Percentiles rank a stretch among this genome's conserved stretches.
phyloP scores from a whole-genome alignment of 768 basidiomycete genomes.

The Gymnopilus junonius region DNA sequence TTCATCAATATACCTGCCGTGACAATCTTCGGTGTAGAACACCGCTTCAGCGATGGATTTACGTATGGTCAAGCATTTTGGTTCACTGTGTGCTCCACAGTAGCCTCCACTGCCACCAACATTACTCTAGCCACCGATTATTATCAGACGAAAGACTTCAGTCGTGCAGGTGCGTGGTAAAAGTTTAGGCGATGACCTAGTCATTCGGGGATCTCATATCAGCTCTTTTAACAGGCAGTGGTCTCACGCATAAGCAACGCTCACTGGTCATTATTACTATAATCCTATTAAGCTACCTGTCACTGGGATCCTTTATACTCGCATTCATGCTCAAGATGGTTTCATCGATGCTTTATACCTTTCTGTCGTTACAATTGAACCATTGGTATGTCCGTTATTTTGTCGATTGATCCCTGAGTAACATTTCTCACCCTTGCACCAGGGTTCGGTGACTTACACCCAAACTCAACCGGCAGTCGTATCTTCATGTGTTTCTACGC shows the following conservation, averaged over 20 bases:
- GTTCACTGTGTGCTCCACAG: slow-evolving; percentile 78
- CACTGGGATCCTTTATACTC: slow-evolving; percentile 68
- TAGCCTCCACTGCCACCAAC: slow-evolving; percentile 67
- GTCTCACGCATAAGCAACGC: slow-evolving; percentile 80
- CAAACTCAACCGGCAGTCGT: slow-evolving; percentile 52
- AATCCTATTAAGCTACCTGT: slow-evolving; percentile 71
- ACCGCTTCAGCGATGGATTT: slow-evolving; percentile 67
- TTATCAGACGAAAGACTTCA: slow-evolving; percentile 62
- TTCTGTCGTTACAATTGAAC: slow-evolving; percentile 76
- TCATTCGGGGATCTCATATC: neutral
- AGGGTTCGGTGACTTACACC: slow-evolving; percentile 81
- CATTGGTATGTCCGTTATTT: slow-evolving; percentile 41
- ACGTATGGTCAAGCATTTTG: slow-evolving; percentile 75
- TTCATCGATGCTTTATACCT: slow-evolving; percentile 85
- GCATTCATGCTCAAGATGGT: slow-evolving; percentile 52
- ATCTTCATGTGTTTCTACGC: slow-evolving; percentile 64
- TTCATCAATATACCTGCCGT: slow-evolving; percentile 67
- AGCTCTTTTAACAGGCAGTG: slow-evolving; percentile 56
- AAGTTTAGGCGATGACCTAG: neutral
- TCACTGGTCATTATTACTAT: slow-evolving; percentile 82
- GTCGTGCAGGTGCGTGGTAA: slow-evolving; percentile 51
- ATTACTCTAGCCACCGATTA: slow-evolving; percentile 69
- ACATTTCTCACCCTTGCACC: slow-evolving; percentile 13
- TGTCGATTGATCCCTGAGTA: neutral
- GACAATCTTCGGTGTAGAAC: slow-evolving; percentile 62